These are phyloP conservation scores for Hypoxylon sp. DNA, from an alignment of 2,329 filamentous ascomycete genomes.

Conservation along the genomic window DNA sequence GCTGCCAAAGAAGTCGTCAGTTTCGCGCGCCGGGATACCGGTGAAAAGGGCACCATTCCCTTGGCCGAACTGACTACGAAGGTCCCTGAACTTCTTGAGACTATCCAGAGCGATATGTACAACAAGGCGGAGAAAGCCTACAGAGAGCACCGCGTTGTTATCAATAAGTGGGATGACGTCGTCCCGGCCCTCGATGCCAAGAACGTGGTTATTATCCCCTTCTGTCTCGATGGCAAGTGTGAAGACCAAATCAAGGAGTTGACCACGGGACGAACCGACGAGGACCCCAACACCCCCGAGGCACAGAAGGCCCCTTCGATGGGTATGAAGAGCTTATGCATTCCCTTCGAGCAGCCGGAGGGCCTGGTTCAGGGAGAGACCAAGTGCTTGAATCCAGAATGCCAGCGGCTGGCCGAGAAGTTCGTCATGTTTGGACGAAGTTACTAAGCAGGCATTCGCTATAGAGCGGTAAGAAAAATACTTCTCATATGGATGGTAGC, in stretches of 20 bases:
- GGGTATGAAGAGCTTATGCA: conserved; percentile 80
- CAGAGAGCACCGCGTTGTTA: conserved; percentile 81
- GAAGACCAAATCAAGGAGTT: conserved; percentile 96
- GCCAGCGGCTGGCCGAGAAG: conserved; percentile 78
- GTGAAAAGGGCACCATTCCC: conserved; percentile 83
- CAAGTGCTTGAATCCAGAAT: conserved; percentile 93
- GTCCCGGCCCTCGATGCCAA: conserved; percentile 90
- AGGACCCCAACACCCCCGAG: conserved; percentile 67
- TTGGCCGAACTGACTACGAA: conserved; percentile 79
- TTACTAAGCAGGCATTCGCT: conserved; percentile 59
- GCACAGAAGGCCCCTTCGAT: conserved; percentile 69
- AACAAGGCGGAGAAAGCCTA: conserved; percentile 82
- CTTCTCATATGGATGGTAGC: conserved; percentile 23
- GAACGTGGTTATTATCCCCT: conserved; percentile 92
- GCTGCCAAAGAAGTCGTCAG: conserved; percentile 86
- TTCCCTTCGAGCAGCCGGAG: conserved; percentile 84
- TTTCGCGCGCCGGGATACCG: conserved; percentile 87
- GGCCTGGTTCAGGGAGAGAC: conserved; percentile 84
- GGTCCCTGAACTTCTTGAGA: conserved; percentile 85
- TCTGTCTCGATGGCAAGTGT: conserved; percentile 84
- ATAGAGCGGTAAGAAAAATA: conserved; percentile 2
- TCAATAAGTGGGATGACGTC: conserved; percentile 92
- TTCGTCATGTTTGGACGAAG: conserved; percentile 94
- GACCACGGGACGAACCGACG: conserved; percentile 76
- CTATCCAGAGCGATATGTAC: conserved; percentile 88